Evolutionary conservation across 441 rosid genomes (phyloP).

Genomic region (Pelargonium citronellum): DNA sequence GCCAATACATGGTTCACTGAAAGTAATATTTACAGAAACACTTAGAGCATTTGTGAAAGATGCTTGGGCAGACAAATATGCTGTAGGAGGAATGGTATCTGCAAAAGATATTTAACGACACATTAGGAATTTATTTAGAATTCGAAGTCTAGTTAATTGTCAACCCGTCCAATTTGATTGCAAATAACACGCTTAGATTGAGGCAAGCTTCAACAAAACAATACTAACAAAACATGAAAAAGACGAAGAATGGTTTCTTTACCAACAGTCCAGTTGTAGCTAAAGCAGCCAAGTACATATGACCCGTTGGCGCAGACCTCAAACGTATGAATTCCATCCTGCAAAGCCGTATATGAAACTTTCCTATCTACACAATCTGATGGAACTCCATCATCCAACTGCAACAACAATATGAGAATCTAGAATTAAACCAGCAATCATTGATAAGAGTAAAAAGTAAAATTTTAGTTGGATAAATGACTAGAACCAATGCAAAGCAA

Average conservation of each 20-base stretch:
- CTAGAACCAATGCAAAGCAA: too few species aligned
- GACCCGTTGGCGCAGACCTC: constrained; percentile 55
- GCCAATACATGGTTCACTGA: constrained; percentile 64
- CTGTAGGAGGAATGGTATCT: constrained; percentile 84
- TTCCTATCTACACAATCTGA: constrained; percentile 48
- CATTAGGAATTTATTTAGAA: constrained; percentile 14
- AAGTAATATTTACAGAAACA: constrained; percentile 65
- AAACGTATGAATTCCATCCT: constrained; percentile 72
- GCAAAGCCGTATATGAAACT: constrained; percentile 45
- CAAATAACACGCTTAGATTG: too few species aligned
- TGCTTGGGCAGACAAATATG: constrained; percentile 50
- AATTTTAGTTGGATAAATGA: background rate
- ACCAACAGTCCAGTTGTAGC: constrained; percentile 81
- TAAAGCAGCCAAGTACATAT: constrained; percentile 49
- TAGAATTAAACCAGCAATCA: background rate
- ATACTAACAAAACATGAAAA: constrained; percentile 14
- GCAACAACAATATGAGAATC: constrained; percentile 23
- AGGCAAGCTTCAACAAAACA: background rate
- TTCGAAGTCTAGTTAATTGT: background rate
- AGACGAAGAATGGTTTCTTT: constrained; percentile 29
- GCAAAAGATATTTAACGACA: constrained; percentile 26
- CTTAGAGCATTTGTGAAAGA: constrained; percentile 70
- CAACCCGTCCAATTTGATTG: constrained; percentile 4
- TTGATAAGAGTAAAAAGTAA: background rate
- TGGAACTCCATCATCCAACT: constrained; percentile 60